Base-by-base conservation (phyloP, 495 filamentous ascomycete genomes). In the Aspergillus conjunctus region DNA sequence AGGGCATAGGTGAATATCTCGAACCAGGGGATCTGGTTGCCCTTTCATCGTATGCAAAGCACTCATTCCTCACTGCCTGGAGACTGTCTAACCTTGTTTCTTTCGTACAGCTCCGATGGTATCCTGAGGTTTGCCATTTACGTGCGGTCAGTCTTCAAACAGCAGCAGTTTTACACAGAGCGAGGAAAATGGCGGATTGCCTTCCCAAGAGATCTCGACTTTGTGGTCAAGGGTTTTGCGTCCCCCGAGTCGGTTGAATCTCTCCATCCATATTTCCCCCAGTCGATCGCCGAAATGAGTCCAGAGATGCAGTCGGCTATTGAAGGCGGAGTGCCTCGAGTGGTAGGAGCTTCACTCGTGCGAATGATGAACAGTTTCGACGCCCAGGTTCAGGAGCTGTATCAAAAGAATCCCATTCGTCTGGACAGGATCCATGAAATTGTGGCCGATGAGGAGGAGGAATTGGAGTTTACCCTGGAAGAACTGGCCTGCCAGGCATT, bases 21-120 rank as follows among this genome's bases (percentile, higher is more conserved):
- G 73, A 84, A 31, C 80, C 85, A 8, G 92, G 92, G 12, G 92
- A 95, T 68, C 70, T 95, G 57, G 83, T 93, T 3, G 89, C 89
- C 59, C 62, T 92, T 1, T 54, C 67, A 8, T 62, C 62, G 83
- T 87, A 77, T 54, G 77, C 66, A 12, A 4, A 59, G 8, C 30
- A 41, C 51, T 34, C 32, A 34, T 44, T 34, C 59, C 52, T 1
- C 10, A n/a, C 18, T 17, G 17, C 7, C 11, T 54, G 6, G 33
- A 30, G 32, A 14, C 37, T 26, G 12, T 1, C 43, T 58, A 41
- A 58, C 22, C 4, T 21, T 54, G 2, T 18, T 58, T 17, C 21
- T 50, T 14, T 50, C 62, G 32, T 64, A 56, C 30, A 71, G 72
- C 2, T 58, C 70, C 4, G 73, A 76, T n/a, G 77, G 74, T 22